phyloP scores from a whole-genome alignment of 2,329 filamentous ascomycete genomes.

The Xylaria sp. region DNA sequence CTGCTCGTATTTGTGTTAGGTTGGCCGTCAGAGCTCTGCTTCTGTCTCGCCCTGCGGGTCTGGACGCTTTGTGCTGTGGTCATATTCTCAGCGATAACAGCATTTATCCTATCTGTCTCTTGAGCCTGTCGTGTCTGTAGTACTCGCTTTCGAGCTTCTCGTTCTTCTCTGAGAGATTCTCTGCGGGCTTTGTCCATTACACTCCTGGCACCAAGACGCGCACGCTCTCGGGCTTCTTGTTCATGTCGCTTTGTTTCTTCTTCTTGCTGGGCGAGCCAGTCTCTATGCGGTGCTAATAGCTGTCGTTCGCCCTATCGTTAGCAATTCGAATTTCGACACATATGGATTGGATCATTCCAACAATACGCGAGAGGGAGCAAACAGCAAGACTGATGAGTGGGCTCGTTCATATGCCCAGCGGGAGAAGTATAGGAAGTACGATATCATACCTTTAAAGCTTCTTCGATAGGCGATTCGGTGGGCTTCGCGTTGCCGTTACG shows the following conservation, averaged over 20 bases:
- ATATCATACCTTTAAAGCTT: constrained; percentile 23
- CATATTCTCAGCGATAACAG: neutral
- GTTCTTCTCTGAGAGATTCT: constrained; percentile 1
- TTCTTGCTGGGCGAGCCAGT: constrained; percentile 12
- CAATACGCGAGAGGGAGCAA: too few relatives aligned
- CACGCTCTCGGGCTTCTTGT: neutral
- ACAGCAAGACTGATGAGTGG: neutral
- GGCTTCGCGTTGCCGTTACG: neutral
- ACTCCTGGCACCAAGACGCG: neutral
- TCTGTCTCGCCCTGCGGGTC: neutral
- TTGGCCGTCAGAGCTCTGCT: neutral
- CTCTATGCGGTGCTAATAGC: neutral
- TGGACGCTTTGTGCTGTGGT: neutral
- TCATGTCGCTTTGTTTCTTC: constrained; percentile 1
- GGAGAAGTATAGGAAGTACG: neutral
- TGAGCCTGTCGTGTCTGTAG: neutral
- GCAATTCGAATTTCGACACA: neutral
- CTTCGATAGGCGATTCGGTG: neutral
- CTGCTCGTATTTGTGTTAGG: neutral
- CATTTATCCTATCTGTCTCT: neutral
- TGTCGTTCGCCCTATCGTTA: constrained; percentile 4
- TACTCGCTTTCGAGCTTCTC: neutral
- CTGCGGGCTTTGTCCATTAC: neutral
- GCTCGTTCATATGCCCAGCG: too few relatives aligned
- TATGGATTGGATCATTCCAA: neutral